Base-by-base conservation (phyloP, 225 moss, liverwort and hornwort species). In the Bryum argenteum region DNA sequence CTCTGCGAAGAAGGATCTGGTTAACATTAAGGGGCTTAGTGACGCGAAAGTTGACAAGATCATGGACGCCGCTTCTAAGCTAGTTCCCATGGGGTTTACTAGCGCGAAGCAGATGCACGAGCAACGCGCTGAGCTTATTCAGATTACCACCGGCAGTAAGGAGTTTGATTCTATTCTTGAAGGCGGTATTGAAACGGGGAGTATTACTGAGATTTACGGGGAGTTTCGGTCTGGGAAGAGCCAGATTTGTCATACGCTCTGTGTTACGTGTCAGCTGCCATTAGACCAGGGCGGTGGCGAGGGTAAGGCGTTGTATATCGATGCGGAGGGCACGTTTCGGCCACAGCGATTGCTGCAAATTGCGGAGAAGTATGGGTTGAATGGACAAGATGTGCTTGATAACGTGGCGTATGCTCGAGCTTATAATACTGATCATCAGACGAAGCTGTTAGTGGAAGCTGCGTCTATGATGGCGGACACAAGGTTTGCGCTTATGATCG, bases 141-240 rank as follows among this genome's bases (percentile, higher is more conserved):
- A 89, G 59, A 84, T 98, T 1, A 89, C 92, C 5, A 89, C 94
- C 8, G 97, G 97, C 15, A 84, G 88, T 9, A 91, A 92, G 75
- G 97, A 98, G 66, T 89, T 98, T 3, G 97, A 98, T 60, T 66
- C 82, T 0, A 81, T 98, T 61, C 88, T 98, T 0, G 89, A 92
- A 17, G 97, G 97, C 74, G 97, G 97, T 8, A 78, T 97, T 69
- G 97, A 97, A 77, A 97, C 97, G 3, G 97, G 97, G 4, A 90
- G 94, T 0, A 94, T 97, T 2, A 97, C 97, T 38, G 97, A 97
- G 75, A 84, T 97, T 43, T 97, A 97, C 55, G 97, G 97, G 18
- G 97, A 97, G 81, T 97, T 91, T 67, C 82, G 97, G 13, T 93
- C 97, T 0, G 97, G 97, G 16, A 97, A 97, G 87, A 97, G 94